Conservation (phyloP, 2,329 filamentous ascomycete genomes). For the Alternaria triticimaculans region DNA sequence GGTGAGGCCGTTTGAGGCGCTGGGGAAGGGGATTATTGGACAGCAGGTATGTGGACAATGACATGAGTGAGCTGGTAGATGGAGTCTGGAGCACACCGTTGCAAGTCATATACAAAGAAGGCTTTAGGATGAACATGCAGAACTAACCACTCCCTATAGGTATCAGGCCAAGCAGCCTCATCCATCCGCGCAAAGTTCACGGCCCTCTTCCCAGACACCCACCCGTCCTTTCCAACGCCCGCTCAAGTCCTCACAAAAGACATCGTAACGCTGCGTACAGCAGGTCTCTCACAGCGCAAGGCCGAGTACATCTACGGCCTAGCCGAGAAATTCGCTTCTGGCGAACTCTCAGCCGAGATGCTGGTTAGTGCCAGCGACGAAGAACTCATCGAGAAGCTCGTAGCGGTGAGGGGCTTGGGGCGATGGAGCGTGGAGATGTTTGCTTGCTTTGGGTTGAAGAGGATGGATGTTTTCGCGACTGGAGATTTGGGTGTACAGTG, state of each 20-base stretch:
- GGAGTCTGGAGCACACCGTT: too few species aligned
- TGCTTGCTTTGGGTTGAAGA: conserved; percentile 91
- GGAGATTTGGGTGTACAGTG: conserved; percentile 91
- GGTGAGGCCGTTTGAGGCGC: conserved; percentile 85
- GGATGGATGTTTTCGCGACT: conserved; percentile 90
- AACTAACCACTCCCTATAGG: conserved; percentile 46
- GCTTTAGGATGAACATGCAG: not conserved
- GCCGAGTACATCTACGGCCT: conserved; percentile 92
- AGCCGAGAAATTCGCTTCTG: conserved; percentile 77
- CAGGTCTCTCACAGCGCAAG: conserved; percentile 91
- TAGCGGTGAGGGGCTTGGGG: conserved; percentile 85
- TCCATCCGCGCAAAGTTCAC: conserved; percentile 77
- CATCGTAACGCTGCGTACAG: conserved; percentile 73
- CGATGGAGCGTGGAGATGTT: conserved; percentile 93
- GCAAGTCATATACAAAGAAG: not conserved
- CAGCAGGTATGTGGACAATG: conserved; percentile 67
- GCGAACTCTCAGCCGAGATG: conserved; percentile 77
- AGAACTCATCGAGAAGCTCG: conserved; percentile 80
- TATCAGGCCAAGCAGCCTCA: conserved; percentile 88
- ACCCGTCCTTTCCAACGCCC: conserved; percentile 72
- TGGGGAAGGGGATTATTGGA: conserved; percentile 88
- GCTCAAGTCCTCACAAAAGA: conserved; percentile 70
- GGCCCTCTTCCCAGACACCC: conserved; percentile 59
- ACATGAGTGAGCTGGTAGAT: not conserved
- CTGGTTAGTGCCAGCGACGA: conserved; percentile 83